Conservation (phyloP, 345 rosid genomes). For the Mercurialis annua region DNA sequence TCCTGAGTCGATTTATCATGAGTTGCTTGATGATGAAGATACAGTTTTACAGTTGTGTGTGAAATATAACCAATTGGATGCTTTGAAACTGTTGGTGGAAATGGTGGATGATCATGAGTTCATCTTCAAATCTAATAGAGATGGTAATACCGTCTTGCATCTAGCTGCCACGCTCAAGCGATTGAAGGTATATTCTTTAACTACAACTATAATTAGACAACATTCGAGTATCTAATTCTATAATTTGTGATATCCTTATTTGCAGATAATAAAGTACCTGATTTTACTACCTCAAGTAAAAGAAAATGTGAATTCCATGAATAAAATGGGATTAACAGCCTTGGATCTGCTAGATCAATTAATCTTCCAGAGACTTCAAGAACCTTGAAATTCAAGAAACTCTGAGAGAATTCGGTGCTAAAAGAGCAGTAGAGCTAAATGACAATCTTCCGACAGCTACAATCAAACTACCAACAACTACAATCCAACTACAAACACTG, state of each 20-base stretch:
- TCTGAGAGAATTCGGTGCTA: background rate
- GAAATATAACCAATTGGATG: slow-evolving; percentile 7
- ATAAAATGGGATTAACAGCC: background rate
- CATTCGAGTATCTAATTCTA: background rate
- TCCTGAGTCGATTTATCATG: background rate
- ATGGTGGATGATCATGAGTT: background rate
- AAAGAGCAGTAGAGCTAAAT: background rate
- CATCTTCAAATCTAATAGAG: background rate
- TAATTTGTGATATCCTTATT: background rate
- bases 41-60: slow-evolving; percentile 4
- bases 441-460: background rate
- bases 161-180: slow-evolving; percentile 4
- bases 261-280: background rate
- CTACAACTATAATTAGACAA: background rate
- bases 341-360: background rate
- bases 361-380: background rate
- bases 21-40: background rate
- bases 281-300: background rate
- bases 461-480: background rate
- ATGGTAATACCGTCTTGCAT: slow-evolving; percentile 10
- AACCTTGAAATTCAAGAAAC: background rate
- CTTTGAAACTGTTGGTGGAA: slow-evolving; percentile 1
- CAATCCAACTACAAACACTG: background rate
- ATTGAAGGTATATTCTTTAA: background rate
- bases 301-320: background rate